These are phyloP conservation scores for Alternaria postmessia DNA, from an alignment of 2,329 filamentous ascomycete genomes.

Conservation along the genomic window DNA sequence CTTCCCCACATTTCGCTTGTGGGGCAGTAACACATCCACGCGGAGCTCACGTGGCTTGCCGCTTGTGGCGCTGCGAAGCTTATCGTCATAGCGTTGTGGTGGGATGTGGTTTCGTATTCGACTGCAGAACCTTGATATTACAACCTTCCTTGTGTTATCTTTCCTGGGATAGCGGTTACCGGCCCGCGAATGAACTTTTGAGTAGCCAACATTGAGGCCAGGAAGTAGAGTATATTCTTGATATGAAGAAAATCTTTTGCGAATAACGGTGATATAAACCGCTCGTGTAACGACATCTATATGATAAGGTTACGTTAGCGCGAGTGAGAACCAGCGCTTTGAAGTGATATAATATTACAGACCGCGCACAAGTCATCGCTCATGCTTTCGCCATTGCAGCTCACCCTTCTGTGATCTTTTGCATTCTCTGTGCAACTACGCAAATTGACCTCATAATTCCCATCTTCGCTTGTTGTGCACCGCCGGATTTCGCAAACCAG, in stretches of 20 bases:
- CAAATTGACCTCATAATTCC: constrained; percentile 39
- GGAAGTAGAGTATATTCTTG: too few relatives aligned
- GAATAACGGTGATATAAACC: not conserved
- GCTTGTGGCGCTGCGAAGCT: not conserved
- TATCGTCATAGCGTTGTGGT: not conserved
- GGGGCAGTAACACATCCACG: constrained; percentile 9
- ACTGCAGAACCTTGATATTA: not conserved
- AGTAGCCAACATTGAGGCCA: not conserved
- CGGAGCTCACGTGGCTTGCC: constrained; percentile 6
- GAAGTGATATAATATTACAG: not conserved
- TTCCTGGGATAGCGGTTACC: not conserved
- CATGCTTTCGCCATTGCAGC: not conserved
- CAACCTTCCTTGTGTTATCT: not conserved
- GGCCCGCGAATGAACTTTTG: not conserved
- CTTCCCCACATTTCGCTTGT: constrained; percentile 18
- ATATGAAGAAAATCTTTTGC: not conserved
- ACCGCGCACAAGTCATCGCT: not conserved
- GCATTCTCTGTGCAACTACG: constrained; percentile 32
- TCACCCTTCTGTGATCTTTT: constrained; percentile 19
- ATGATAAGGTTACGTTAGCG: not conserved
- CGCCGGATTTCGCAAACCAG: constrained; percentile 35
- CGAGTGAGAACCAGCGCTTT: too few relatives aligned
- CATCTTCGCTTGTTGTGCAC: constrained; percentile 34
- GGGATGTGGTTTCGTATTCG: not conserved
- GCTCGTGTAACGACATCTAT: not conserved